Evolutionary conservation across 163 green algal species (phyloP).

Genomic region (Smithsoniella earleae): DNA sequence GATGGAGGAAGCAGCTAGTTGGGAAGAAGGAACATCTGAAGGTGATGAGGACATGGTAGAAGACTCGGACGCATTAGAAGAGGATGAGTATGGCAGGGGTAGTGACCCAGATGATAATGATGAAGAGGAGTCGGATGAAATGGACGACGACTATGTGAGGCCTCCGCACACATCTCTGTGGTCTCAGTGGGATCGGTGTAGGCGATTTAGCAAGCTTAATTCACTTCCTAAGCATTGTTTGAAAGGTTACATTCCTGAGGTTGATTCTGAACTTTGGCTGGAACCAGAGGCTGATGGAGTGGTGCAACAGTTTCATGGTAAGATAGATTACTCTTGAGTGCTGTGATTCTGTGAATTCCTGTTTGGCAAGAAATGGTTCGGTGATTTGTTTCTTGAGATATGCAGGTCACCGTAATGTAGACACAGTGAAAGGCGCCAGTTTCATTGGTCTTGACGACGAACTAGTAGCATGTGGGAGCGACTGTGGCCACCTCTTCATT

Average conservation of each 20-base stretch:
- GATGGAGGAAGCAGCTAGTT: no score
- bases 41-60: neutral
- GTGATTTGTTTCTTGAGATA: no score
- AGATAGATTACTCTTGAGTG: neutral
- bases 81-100: no score
- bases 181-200: no score
- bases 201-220: no score
- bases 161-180: no score
- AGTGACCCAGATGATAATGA: no score
- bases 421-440: slow-evolving; percentile 33
- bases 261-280: slow-evolving; percentile 4
- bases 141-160: neutral
- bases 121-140: slow-evolving; percentile 17
- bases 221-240: neutral
- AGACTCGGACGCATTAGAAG: slow-evolving; percentile 1
- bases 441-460: slow-evolving; percentile 31
- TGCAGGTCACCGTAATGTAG: slow-evolving; percentile 31
- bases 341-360: no score
- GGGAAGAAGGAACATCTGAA: neutral
- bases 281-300: neutral
- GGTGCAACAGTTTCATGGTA: slow-evolving; percentile 25
- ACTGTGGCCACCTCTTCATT: slow-evolving; percentile 33
- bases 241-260: neutral
- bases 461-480: slow-evolving; percentile 29
- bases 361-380: no score